phyloP scores from a whole-genome alignment of 164 flowering plant genomes.

The Chimonanthus praecox region DNA sequence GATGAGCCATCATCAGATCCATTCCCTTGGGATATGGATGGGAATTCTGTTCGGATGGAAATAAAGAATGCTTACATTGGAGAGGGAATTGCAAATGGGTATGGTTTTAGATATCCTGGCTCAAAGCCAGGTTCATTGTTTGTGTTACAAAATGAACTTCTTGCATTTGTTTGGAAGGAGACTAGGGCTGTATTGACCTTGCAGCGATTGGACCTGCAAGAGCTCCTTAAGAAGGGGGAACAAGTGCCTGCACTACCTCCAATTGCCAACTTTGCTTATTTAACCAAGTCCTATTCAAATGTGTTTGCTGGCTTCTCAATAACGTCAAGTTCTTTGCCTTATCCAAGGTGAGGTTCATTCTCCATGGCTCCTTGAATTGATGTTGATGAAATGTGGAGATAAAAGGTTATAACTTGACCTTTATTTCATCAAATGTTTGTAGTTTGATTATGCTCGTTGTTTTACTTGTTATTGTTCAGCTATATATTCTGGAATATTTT shows the following conservation, averaged over 20 bases:
- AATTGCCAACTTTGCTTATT: conserved; percentile 76
- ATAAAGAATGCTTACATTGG: conserved; percentile 61
- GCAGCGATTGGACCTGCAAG: conserved; percentile 69
- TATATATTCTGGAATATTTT: background rate
- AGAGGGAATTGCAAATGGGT: conserved; percentile 93
- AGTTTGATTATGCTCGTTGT: background rate
- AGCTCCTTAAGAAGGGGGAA: conserved; percentile 78
- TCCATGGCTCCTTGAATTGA: background rate
- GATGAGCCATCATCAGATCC: conserved; percentile 60
- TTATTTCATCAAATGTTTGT: background rate
- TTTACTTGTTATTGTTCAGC: background rate
- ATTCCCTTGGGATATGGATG: conserved; percentile 71
- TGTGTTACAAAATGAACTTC: conserved; percentile 59
- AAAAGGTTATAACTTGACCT: background rate
- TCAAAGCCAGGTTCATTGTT: conserved; percentile 87
- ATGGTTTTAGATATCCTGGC: conserved; percentile 97
- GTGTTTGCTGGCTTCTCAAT: conserved; percentile 67
- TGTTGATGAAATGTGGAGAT: background rate
- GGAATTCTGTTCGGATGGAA: conserved; percentile 35
- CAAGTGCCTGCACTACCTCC: conserved; percentile 71
- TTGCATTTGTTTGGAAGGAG: conserved; percentile 88
- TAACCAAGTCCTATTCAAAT: conserved; percentile 84
- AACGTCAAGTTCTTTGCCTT: conserved; percentile 33
- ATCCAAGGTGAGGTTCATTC: conserved; percentile 37
- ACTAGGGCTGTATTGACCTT: conserved; percentile 70